Conservation (phyloP, 2,329 filamentous ascomycete species). For the Furcasterigmium furcatum region DNA sequence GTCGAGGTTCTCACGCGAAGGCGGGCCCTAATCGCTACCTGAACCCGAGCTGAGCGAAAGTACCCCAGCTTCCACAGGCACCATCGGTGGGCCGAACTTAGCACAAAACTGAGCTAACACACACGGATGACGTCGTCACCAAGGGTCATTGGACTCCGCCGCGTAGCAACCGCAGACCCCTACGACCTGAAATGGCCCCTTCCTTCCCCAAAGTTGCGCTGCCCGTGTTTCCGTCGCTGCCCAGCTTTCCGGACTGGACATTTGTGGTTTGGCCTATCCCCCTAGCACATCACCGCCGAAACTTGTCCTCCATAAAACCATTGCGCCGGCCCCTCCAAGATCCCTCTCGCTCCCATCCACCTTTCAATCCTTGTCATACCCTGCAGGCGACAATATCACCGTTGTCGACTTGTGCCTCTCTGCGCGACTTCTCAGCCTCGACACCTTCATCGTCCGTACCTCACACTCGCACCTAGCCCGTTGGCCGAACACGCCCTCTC, state of each 20-base stretch:
- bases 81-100: neutral
- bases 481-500: neutral
- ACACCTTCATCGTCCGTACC: too few species aligned
- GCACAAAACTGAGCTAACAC: slow-evolving; percentile 10
- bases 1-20: too few species aligned
- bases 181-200: neutral
- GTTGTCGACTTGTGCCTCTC: neutral
- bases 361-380: slow-evolving; percentile 7
- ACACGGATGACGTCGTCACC: slow-evolving; percentile 13
- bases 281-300: neutral
- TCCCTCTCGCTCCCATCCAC: neutral
- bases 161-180: slow-evolving; percentile 9
- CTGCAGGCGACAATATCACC: slow-evolving; percentile 5
- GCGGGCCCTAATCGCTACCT: too few species aligned
- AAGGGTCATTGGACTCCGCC: slow-evolving; percentile 2
- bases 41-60: too few species aligned
- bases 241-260: neutral
- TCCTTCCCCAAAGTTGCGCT: too few species aligned
- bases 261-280: too few species aligned
- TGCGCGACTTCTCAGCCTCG: neutral
- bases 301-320: slow-evolving; percentile 4
- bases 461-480: too few species aligned
- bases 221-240: neutral
- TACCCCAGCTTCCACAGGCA: neutral
- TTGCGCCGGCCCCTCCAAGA: slow-evolving; percentile 2